A percentile compares a stretch with the other conserved stretches of the same genome.
phyloP scores from a whole-genome alignment of 177 flowering plant genomes.

The Vitis hybrid region DNA sequence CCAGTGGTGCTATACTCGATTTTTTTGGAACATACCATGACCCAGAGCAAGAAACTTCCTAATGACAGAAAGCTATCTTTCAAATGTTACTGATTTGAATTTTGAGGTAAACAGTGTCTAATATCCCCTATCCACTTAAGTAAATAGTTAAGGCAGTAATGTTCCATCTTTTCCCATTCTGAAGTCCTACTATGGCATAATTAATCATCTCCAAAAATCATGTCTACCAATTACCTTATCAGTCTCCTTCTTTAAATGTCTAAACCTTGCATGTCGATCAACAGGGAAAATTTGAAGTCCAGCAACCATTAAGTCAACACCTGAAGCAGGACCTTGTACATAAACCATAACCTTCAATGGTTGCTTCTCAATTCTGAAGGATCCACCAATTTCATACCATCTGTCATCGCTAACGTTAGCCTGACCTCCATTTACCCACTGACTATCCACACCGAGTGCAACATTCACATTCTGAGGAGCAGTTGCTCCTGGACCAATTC shows the following conservation, averaged over 20 bases:
- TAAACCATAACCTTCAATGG: slow-evolving; percentile 85
- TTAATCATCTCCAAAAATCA: background rate
- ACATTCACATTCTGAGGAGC: slow-evolving; percentile 81
- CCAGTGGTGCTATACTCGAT: background rate
- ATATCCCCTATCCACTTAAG: background rate
- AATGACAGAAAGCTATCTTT: background rate
- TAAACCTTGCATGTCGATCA: slow-evolving; percentile 66
- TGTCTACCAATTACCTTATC: slow-evolving; percentile 56
- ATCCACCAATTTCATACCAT: slow-evolving; percentile 96
- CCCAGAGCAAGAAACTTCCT: background rate
- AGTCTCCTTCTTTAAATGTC: slow-evolving; percentile 53
- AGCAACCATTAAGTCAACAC: slow-evolving; percentile 86
- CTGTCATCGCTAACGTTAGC: slow-evolving; percentile 59
- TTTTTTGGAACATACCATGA: background rate
- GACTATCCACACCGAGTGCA: slow-evolving; percentile 80
- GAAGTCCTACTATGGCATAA: background rate
- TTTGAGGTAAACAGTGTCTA: background rate
- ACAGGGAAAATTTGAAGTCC: slow-evolving; percentile 92
- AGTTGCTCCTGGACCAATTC: slow-evolving; percentile 49
- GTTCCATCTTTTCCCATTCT: background rate
- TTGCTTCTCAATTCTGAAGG: slow-evolving; percentile 90
- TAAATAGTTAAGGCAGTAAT: background rate
- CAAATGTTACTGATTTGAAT: background rate
- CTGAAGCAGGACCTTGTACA: slow-evolving; percentile 94
- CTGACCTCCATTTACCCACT: slow-evolving; percentile 98